Conservation (phyloP, 495 filamentous ascomycete species). For the Oleoguttula mirabilis region DNA sequence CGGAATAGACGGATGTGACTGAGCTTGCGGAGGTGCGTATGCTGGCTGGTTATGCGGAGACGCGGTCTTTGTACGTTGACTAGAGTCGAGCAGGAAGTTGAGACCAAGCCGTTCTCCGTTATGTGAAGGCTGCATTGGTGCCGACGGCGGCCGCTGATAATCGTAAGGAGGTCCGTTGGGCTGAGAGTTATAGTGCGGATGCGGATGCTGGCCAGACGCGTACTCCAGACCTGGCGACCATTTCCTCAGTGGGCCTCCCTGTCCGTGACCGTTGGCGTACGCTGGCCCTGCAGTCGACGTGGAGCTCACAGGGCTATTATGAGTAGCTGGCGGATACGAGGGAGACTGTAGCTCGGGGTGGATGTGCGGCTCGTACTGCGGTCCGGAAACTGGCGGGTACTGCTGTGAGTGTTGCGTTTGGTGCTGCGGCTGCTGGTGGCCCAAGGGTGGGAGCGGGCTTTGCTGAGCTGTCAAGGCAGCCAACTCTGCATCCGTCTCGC, state of each 20-base stretch:
- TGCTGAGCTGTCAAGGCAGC: conserved; percentile 20
- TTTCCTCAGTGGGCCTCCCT: neutral
- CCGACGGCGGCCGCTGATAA: neutral
- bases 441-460: conserved; percentile 10
- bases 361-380: conserved; percentile 2
- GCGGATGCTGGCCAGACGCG: conserved; percentile 3
- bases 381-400: neutral
- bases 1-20: conserved; percentile 28
- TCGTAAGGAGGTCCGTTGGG: too few relatives aligned
- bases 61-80: neutral
- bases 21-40: conserved; percentile 1
- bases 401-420: conserved; percentile 1
- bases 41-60: conserved; percentile 3
- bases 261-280: neutral
- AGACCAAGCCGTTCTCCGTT: conserved; percentile 45
- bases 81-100: conserved; percentile 51
- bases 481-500: conserved; percentile 11
- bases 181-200: neutral
- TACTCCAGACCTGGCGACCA: conserved; percentile 40
- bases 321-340: neutral
- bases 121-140: neutral
- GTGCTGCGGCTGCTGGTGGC: neutral
- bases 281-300: neutral
- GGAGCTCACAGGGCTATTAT: neutral
- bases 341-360: conserved; percentile 10